phyloP scores from a whole-genome alignment of 495 filamentous ascomycete genomes.

The Penicillium simplicissimum region DNA sequence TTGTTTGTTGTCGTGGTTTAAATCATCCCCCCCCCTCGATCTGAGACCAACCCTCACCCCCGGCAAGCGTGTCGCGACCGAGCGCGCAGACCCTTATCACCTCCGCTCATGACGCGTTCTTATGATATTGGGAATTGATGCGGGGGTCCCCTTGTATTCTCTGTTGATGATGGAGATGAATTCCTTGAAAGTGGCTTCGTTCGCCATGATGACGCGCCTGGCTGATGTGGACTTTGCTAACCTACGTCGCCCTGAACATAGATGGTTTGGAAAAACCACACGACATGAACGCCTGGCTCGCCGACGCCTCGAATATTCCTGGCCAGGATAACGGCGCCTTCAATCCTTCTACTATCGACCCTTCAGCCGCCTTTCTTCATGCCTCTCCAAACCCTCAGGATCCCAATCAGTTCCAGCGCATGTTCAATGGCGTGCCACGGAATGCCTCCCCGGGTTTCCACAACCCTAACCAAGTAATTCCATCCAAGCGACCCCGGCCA shows the following conservation, averaged over 20 bases:
- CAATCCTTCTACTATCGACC: conserved; percentile 58
- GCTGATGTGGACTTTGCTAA: conserved; percentile 18
- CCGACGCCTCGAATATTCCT: conserved; percentile 68
- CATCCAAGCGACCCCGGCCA: conserved; percentile 82
- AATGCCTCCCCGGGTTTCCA: conserved; percentile 78
- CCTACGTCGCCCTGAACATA: conserved; percentile 30
- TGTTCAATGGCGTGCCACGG: conserved; percentile 82
- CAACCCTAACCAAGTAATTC: conserved; percentile 76
- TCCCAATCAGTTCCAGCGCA: conserved; percentile 62
- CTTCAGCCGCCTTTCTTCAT: conserved; percentile 54
- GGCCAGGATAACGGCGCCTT: conserved; percentile 80
- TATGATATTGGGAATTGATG: conserved; percentile 8
- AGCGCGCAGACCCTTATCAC: conserved; percentile 29
- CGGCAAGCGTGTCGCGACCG: conserved; percentile 27
- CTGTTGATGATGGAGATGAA: conserved; percentile 16
- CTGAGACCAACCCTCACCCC: conserved; percentile 3
- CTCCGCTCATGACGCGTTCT: conserved; percentile 40
- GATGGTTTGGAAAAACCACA: conserved; percentile 59
- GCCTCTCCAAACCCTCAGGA: conserved; percentile 56
- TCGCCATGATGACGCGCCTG: conserved; percentile 19
- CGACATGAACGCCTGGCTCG: conserved; percentile 84
- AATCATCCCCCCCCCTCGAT: conserved; percentile 11
- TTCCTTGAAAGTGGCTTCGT: neutral
- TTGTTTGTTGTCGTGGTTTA: conserved; percentile 3
- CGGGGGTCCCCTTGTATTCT: neutral